Percentiles rank a stretch among this genome's conserved stretches.
Evolutionary conservation across 2,329 filamentous ascomycete species (phyloP).

Genomic region (Tolypocladium endophyticum): DNA sequence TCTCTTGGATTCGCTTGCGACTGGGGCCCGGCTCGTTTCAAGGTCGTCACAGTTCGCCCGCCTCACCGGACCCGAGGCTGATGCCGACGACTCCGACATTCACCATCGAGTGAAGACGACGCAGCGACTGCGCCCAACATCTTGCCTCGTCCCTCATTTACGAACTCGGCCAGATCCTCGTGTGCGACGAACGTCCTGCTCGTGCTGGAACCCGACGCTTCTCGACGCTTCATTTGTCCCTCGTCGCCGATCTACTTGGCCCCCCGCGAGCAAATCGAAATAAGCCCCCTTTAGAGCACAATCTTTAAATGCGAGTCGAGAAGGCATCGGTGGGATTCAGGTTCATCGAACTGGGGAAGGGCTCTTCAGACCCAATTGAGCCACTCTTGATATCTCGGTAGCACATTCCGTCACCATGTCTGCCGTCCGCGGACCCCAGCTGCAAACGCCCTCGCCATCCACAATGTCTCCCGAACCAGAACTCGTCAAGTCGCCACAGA

Average conservation of each 20-base stretch:
- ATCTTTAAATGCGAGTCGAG: constrained; percentile 9
- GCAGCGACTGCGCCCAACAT: not conserved
- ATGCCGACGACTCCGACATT: not conserved
- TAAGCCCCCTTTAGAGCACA: not conserved
- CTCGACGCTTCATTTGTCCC: not conserved
- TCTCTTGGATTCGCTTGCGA: not conserved
- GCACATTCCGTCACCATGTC: constrained; percentile 14
- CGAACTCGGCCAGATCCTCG: not conserved
- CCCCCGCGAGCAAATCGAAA: not conserved
- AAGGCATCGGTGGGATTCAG: constrained; percentile 6
- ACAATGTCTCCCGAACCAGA: constrained; percentile 15
- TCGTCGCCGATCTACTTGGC: not conserved
- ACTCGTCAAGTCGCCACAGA: constrained; percentile 15
- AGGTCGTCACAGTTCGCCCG: not conserved
- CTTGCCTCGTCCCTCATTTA: not conserved
- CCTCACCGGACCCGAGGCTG: not conserved
- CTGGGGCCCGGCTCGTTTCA: not conserved
- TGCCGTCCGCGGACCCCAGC: constrained; percentile 13
- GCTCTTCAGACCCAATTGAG: constrained; percentile 9
- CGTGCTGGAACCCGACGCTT: not conserved
- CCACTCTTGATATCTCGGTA: constrained; percentile 3
- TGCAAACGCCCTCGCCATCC: constrained; percentile 4
- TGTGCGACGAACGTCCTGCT: not conserved
- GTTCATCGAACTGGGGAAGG: constrained; percentile 9
- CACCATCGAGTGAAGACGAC: not conserved